Evolutionary conservation across 1,139 yeast genomes (phyloP).

Genomic region (Hyphopichia fennica): DNA sequence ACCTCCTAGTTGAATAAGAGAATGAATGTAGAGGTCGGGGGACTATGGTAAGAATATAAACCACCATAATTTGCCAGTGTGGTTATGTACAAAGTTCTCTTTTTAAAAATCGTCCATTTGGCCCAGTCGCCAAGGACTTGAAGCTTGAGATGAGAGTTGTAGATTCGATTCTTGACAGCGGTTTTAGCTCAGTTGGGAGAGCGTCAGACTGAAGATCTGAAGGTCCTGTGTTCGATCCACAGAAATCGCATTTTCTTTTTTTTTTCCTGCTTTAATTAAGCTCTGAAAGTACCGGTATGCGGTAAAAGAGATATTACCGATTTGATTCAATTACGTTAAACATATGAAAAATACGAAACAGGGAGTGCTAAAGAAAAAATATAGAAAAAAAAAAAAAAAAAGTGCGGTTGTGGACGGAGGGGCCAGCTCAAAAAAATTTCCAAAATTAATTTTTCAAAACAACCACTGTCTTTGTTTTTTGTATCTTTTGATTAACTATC

Average conservation of each 20-base stretch:
- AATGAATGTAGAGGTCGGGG: too few relatives aligned
- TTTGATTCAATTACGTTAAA: not conserved
- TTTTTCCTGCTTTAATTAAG: not conserved
- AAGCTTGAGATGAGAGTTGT: not conserved
- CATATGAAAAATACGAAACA: not conserved
- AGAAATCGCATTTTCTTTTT: constrained; percentile 42
- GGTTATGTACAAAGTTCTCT: too few relatives aligned
- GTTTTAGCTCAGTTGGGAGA: constrained; percentile 58
- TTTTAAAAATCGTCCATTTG: not conserved
- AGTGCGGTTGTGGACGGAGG: not conserved
- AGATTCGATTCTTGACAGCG: constrained; percentile 14
- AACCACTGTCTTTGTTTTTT: too few relatives aligned
- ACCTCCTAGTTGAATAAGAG: too few relatives aligned
- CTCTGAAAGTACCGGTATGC: too few relatives aligned
- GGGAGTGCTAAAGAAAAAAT: not conserved
- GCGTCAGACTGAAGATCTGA: constrained; percentile 60
- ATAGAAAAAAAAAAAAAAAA: not conserved
- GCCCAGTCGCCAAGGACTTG: not conserved
- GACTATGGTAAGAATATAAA: too few relatives aligned
- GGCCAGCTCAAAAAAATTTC: constrained; percentile 1
- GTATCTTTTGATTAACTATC: too few relatives aligned
- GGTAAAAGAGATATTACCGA: too few relatives aligned
- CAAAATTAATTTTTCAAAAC: not conserved
- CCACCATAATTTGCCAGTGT: too few relatives aligned
- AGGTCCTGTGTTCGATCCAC: constrained; percentile 62